Conservation (phyloP, 2,329 filamentous ascomycete genomes). For the Penicillium paneum region DNA sequence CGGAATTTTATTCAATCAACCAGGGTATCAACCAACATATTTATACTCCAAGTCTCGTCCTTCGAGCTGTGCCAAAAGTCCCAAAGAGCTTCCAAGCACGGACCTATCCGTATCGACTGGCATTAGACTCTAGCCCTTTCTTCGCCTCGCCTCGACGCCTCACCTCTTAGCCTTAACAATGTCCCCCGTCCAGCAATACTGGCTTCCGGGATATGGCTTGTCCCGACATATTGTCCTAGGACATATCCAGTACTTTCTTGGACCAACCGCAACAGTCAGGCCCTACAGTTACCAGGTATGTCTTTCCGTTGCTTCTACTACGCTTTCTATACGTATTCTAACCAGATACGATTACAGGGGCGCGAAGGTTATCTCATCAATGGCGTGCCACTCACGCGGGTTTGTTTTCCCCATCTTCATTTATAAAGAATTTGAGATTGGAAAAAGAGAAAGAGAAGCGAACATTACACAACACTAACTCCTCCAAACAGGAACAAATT, state of each 20-base stretch:
- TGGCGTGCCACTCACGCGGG: conserved; percentile 47
- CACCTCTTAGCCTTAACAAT: conserved; percentile 20
- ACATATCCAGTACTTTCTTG: conserved; percentile 49
- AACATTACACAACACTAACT: conserved; percentile 10
- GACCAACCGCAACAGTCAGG: conserved; percentile 46
- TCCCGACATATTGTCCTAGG: conserved; percentile 49
- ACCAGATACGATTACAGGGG: conserved; percentile 35
- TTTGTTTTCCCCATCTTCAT: conserved; percentile 20
- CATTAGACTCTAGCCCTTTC: neutral
- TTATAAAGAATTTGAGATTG: neutral
- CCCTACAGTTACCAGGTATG: conserved; percentile 49
- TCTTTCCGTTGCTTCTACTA: conserved; percentile 2
- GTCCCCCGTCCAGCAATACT: conserved; percentile 45
- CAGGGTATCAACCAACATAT: conserved; percentile 10
- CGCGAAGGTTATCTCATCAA: conserved; percentile 50
- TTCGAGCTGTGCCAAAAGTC: conserved; percentile 5
- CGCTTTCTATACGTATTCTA: conserved; percentile 18
- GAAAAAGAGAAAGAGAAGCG: neutral
- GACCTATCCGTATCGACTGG: conserved; percentile 6
- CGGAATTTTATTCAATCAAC: neutral
- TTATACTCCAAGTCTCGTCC: conserved; percentile 17
- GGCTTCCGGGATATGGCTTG: conserved; percentile 49
- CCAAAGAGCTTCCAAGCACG: conserved; percentile 5
- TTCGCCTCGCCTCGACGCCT: conserved; percentile 1
- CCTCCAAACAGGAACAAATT: conserved; percentile 45